Conservation (phyloP, 176 grass and related monocot genomes). For the Oryza glaberrima region DNA sequence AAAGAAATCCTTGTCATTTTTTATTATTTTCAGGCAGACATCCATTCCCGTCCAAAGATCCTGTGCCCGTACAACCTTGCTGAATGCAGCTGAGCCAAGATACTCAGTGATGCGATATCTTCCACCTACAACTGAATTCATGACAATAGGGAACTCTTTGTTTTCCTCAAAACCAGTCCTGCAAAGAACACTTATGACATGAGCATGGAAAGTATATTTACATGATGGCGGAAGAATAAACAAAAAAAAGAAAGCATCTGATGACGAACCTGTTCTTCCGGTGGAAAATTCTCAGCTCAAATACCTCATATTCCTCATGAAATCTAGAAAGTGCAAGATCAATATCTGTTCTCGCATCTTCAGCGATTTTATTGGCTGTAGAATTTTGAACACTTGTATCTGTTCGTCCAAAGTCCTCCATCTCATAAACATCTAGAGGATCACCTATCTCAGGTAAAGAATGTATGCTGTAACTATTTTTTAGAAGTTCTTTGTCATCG, state of each 20-base stretch:
- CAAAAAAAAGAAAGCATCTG: slow-evolving; percentile 21
- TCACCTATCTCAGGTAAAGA: slow-evolving; percentile 50
- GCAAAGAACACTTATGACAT: slow-evolving; percentile 56
- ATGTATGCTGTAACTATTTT: slow-evolving; percentile 58
- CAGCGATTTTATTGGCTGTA: slow-evolving; percentile 36
- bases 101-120: slow-evolving; percentile 88
- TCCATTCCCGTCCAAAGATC: slow-evolving; percentile 80
- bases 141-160: slow-evolving; percentile 93
- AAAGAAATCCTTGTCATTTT: slow-evolving; percentile 97
- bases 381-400: slow-evolving; percentile 38
- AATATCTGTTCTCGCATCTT: slow-evolving; percentile 50
- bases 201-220: slow-evolving; percentile 45
- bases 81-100: slow-evolving; percentile 96
- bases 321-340: slow-evolving; percentile 65
- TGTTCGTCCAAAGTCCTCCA: slow-evolving; percentile 33
- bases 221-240: slow-evolving; percentile 29
- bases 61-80: slow-evolving; percentile 84
- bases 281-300: slow-evolving; percentile 90
- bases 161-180: slow-evolving; percentile 99
- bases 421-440: slow-evolving; percentile 60
- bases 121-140: slow-evolving; percentile 86
- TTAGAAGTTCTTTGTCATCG: slow-evolving; percentile 54
- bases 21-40: slow-evolving; percentile 99
- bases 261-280: slow-evolving; percentile 71
- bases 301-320: slow-evolving; percentile 75